These are phyloP conservation scores for Colletotrichum caudatum DNA, from an alignment of 2,329 filamentous ascomycete species.

Conservation along the genomic window DNA sequence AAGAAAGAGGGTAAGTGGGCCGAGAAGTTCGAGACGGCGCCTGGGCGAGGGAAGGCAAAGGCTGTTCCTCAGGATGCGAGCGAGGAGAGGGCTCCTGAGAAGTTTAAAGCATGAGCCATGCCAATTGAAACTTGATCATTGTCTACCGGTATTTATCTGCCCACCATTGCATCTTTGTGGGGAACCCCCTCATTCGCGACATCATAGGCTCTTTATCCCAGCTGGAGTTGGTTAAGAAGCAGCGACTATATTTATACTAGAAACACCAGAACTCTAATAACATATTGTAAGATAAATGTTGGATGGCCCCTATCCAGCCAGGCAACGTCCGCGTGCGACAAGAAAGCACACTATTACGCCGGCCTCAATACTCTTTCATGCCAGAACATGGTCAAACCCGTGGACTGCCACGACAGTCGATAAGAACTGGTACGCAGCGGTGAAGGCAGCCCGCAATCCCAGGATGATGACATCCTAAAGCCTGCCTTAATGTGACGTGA, in stretches of 20 bases:
- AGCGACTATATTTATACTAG: neutral
- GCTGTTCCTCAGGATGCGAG: conserved; percentile 28
- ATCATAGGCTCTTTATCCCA: neutral
- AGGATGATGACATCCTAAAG: no score
- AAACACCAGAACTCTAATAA: neutral
- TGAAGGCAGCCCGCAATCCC: no score
- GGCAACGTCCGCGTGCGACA: no score
- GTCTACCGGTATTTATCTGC: neutral
- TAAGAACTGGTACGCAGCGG: no score
- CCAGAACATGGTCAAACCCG: no score
- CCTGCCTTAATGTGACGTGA: no score
- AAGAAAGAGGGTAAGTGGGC: conserved; percentile 65
- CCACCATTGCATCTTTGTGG: neutral
- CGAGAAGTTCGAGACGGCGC: conserved; percentile 61
- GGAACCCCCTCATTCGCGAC: neutral
- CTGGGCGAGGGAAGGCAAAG: conserved; percentile 59
- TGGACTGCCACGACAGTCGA: no score
- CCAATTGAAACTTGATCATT: neutral
- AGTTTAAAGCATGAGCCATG: conserved; percentile 28
- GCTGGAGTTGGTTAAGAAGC: neutral
- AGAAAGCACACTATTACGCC: no score
- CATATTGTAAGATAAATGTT: neutral
- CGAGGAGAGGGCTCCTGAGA: conserved; percentile 33
- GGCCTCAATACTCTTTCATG: no score
- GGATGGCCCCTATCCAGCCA: no score